phyloP scores from a whole-genome alignment of 345 rosid genomes.

The Camelina laxa region DNA sequence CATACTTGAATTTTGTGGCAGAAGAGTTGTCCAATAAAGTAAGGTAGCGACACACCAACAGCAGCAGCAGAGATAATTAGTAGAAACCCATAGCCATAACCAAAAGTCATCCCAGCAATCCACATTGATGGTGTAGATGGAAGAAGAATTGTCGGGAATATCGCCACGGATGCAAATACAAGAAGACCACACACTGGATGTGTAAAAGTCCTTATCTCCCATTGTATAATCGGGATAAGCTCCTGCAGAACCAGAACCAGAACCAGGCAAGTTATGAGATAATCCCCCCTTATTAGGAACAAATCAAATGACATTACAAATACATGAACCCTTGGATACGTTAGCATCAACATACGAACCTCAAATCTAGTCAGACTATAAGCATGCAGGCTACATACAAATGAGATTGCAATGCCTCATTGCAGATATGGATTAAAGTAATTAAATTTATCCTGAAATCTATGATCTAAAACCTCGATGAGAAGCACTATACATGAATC shows the following conservation, averaged over 20 bases:
- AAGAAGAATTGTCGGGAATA: slow-evolving; percentile 76
- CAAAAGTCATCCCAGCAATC: slow-evolving; percentile 96
- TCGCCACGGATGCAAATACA: slow-evolving; percentile 76
- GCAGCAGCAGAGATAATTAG: slow-evolving; percentile 65
- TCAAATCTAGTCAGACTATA: no score
- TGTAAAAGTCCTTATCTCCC: slow-evolving; percentile 89
- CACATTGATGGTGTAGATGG: slow-evolving; percentile 98
- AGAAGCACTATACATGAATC: neutral
- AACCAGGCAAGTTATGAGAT: neutral
- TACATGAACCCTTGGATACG: no score
- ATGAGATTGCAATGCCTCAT: no score
- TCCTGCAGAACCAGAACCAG: neutral
- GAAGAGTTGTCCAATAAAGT: slow-evolving; percentile 78
- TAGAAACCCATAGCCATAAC: slow-evolving; percentile 93
- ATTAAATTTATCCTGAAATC: no score
- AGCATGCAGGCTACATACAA: no score
- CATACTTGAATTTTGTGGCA: slow-evolving; percentile 75
- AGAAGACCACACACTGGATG: slow-evolving; percentile 75
- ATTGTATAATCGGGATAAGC: slow-evolving; percentile 32
- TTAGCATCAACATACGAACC: neutral
- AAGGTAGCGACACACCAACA: slow-evolving; percentile 88
- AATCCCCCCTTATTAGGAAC: neutral
- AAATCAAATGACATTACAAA: neutral
- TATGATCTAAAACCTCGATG: no score
- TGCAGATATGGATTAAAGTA: no score